Base-by-base conservation (phyloP, 495 filamentous ascomycete genomes). In the Parmelia sp. region DNA sequence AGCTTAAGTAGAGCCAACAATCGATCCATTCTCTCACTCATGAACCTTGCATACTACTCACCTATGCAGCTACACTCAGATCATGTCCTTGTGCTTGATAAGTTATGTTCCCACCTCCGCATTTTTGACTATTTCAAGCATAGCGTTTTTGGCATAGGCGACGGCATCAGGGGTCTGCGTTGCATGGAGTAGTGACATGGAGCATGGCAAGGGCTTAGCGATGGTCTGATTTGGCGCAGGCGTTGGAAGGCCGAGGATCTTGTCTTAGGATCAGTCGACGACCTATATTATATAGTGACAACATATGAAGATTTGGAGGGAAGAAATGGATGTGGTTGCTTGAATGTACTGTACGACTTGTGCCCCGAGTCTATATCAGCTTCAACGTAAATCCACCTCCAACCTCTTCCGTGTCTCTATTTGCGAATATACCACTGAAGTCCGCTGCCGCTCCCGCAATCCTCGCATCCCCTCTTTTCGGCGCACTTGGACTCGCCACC, bases 341-440 rank as follows among this genome's bases (percentile, higher is more conserved):
- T 27, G 8, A 3, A 51, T 27, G 47, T 51, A 29, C 12, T 15
- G 12, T 51, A 27, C 25, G 25, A 51, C 11, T 33, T 55, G 29
- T 35, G 2, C 5, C 29, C 51, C 14, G 21, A 6, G 44, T 3
- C 53, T 64, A 68, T 49, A 71, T 60, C 27, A 96, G 80, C 66
- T 89, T 85, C 68, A 97, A 76, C 45, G 82, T 79, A 77, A 97
- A 96, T 15, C 92, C 92, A 19, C 85, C 92, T 0, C 92, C 92
- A 67, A 86, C 83, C 73, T 94, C 89, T 66, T 84, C 86, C 27
- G 87, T 69, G 65, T 82, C 90, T 65, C 87, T 80, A 29, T 84
- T 85, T 2, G 83, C 80, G 71, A 92, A 90, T 59, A 92, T 84
- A 2, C 89, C 88, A 73, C 88, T 90, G 44, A 92, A 90, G 75